Evolutionary conservation across 225 moss, liverwort and hornwort species (phyloP), one percentile per base, ranked within the genome.

Genomic region (Anthoceros angustus): DNA sequence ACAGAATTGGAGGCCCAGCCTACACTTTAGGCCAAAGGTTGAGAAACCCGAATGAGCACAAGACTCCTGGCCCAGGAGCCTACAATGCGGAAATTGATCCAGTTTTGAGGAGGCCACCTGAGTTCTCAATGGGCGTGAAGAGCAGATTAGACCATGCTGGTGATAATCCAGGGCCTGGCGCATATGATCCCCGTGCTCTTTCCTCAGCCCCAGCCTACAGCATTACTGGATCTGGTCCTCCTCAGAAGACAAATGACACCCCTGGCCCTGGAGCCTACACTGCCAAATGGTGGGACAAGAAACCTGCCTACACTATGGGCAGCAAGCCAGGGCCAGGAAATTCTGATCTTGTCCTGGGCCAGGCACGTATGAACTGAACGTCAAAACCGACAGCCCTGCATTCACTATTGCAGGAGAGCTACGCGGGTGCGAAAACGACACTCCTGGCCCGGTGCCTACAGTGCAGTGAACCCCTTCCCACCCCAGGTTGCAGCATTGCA

Each of bases 21-120:
- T 73, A 74, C 65, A 77, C 77, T 46, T 74, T 77, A 45, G 67
- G 74, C 40, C 62, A 61, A 23, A 39, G 73, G 12, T 71, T 71
- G 42, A 71, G 50, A 42, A n/a, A 64, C 64, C 46, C 61, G 18
- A 50, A 40, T 12, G 71, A 71, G n/a, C 63, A 66, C 9, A 38
- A 24, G 9, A 70, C 70, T 43, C 77, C 73, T 20, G 77, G 77
- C 6, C 77, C 77, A 16, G 77, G 77, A 39, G 14, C 74, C 23
- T 74, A 74, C 61, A 48, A 45, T 41, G 66, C 73, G 32, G 61
- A 74, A 38, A 65, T 60, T 0, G 74, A 74, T 43, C 74, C 7
- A 40, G 43, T 66, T 7, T 12, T 72, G 40, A 42, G 42, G 14
- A 64, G 45, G 3, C 63, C 73, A 40, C 77, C 73, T 9, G 70